phyloP scores from a whole-genome alignment of 192 early-diverging fungal species.

The Rhizophagus sp. region DNA sequence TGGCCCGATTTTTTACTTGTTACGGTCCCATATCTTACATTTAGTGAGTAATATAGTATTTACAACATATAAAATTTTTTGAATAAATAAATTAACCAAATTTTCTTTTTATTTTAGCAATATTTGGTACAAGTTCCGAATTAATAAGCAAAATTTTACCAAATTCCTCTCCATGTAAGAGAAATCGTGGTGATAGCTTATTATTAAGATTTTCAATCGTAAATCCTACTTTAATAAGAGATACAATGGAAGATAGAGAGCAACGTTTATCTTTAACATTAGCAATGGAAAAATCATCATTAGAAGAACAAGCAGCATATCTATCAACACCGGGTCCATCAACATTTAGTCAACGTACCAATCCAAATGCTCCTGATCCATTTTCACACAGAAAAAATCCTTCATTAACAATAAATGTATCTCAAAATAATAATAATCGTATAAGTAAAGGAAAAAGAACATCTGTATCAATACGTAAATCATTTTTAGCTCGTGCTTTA shows the following conservation, averaged over 20 bases:
- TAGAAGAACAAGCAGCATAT: background rate
- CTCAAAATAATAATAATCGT: background rate
- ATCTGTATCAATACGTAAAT: background rate
- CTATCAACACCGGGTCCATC: background rate
- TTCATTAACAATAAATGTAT: background rate
- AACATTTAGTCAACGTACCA: background rate
- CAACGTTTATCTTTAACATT: background rate
- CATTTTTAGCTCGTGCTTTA: background rate
- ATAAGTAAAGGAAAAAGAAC: background rate
- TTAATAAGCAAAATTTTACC: background rate
- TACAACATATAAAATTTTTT: background rate
- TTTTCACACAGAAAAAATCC: background rate
- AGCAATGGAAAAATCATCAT: background rate
- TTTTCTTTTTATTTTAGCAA: background rate
- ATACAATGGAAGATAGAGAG: background rate
- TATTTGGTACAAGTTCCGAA: background rate
- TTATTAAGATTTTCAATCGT: background rate
- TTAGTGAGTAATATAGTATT: background rate
- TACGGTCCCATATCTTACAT: background rate
- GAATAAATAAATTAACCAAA: background rate
- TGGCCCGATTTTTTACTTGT: conserved; percentile 4
- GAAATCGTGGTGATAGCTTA: background rate
- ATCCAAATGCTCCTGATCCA: background rate
- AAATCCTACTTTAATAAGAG: background rate
- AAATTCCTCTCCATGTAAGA: background rate